phyloP scores from a whole-genome alignment of 257 asterid genomes.

The Capsicum pubescens region DNA sequence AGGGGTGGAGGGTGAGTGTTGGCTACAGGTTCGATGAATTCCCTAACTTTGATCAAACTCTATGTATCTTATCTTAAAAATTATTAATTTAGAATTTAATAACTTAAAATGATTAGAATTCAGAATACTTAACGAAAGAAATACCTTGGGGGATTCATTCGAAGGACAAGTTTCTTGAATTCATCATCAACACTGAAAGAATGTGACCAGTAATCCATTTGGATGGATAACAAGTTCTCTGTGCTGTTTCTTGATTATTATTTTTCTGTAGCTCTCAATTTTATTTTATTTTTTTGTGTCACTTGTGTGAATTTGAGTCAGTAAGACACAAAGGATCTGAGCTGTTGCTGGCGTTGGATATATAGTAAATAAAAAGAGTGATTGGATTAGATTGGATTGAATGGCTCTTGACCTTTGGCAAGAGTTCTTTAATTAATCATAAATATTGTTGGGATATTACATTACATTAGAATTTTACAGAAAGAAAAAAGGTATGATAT shows the following conservation, averaged over 20 bases:
- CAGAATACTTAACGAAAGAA: background rate
- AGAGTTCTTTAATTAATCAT: constrained; percentile 32
- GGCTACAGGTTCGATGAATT: background rate
- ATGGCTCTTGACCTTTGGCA: constrained; percentile 53
- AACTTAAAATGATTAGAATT: background rate
- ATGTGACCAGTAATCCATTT: constrained; percentile 65
- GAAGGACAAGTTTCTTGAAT: constrained; percentile 73
- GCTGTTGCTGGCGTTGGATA: constrained; percentile 11
- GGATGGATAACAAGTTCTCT: background rate
- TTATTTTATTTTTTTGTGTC: background rate
- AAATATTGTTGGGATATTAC: background rate
- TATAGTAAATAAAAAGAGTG: background rate
- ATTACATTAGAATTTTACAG: background rate
- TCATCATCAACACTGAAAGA: constrained; percentile 69
- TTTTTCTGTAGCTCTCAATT: background rate
- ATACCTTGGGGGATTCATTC: constrained; percentile 90
- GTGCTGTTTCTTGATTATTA: background rate
- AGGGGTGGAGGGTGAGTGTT: background rate
- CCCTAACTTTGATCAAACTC: background rate
- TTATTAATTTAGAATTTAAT: background rate
- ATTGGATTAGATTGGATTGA: background rate
- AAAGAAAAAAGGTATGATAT: background rate
- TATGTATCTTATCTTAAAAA: too few relatives aligned
- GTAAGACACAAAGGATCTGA: constrained; percentile 26
- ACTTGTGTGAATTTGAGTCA: constrained; percentile 6